phyloP scores from a whole-genome alignment of 306 rosid genomes.

The Echinosophora koreensis region DNA sequence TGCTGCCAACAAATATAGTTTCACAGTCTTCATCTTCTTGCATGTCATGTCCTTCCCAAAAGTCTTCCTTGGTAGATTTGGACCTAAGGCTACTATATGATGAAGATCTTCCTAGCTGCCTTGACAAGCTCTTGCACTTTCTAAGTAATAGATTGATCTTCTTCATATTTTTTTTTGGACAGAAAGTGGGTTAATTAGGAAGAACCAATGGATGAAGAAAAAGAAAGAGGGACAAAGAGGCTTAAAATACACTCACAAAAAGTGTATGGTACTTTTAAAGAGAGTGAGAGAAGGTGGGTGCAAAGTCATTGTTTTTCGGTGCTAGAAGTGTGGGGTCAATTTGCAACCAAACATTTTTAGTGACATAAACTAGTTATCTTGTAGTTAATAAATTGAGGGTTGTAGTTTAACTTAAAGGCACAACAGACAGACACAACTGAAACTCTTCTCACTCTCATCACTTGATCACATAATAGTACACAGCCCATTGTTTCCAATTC shows the following conservation, averaged over 20 bases:
- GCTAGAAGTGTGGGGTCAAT: constrained; percentile 73
- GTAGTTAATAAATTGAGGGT: constrained; percentile 34
- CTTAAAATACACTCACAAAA: constrained; percentile 67
- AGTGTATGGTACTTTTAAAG: constrained; percentile 47
- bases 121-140: constrained; percentile 91
- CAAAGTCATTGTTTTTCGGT: constrained; percentile 74
- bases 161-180: constrained; percentile 61
- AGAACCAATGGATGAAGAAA: constrained; percentile 36
- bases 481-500: constrained; percentile 43
- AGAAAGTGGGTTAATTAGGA: constrained; percentile 18
- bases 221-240: constrained; percentile 40
- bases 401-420: constrained; percentile 33
- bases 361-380: constrained; percentile 66
- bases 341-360: constrained; percentile 57
- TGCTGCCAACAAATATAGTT: constrained; percentile 78
- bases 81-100: constrained; percentile 79
- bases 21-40: constrained; percentile 48
- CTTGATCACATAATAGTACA: constrained; percentile 35
- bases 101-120: constrained; percentile 80
- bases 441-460: constrained; percentile 37
- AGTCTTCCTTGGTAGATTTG: constrained; percentile 68
- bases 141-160: constrained; percentile 73
- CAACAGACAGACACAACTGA: constrained; percentile 47
- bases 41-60: constrained; percentile 43
- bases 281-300: constrained; percentile 54